Evolutionary conservation across 78 protist species (phyloP), one percentile per base, ranked within the genome.

Genomic region (Dictyostelium citrinum): DNA sequence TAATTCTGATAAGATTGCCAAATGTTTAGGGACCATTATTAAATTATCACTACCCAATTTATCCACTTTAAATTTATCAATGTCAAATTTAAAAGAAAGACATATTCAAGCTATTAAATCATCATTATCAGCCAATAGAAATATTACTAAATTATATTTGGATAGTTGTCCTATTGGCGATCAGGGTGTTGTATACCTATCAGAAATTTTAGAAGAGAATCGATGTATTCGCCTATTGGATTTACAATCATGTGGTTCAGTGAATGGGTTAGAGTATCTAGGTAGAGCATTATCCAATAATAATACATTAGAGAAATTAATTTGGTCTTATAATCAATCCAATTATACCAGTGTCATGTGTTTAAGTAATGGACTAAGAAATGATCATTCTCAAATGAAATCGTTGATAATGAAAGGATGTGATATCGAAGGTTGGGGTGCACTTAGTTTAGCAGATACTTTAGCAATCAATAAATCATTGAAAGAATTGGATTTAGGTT

Each of bases 391-490:
- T 5, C 35, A 17, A 31, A 20, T 83, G 7, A 22, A n/a, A 46
- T 17, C 46, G n/a, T 22, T 83, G 14, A 10, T 22, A 41, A 22
- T 83, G 24, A 68, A 20, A 72, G 64, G 72, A 68, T 83, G 90
- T 49, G 35, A 83, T 71, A 51, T 83, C 5, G 90, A 83, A 37
- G 90, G 90, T 35, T 83, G 90, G 90, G 90, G 90, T 0, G 90
- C 90, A 71, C n/a, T 71, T 0, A 83, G 90, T 72, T 14, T 83
- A 6, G 39, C 81, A 2, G 90, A 83, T 35, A 71, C 80, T 5
- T 22, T 83, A 14, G 49, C 24, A 31, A 29, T 71, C 16, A 83
- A 83, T 31, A n/a, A 72, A 31, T 46, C 90, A 9, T 35, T 83
- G 9, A 71, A 20, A 24, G 29, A 43, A 6, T 41, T 83, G 58